Evolutionary conservation across 2,329 filamentous ascomycete species (phyloP), one percentile per base, ranked within the genome.

Genomic region (Arthrobotrys musiformis): DNA sequence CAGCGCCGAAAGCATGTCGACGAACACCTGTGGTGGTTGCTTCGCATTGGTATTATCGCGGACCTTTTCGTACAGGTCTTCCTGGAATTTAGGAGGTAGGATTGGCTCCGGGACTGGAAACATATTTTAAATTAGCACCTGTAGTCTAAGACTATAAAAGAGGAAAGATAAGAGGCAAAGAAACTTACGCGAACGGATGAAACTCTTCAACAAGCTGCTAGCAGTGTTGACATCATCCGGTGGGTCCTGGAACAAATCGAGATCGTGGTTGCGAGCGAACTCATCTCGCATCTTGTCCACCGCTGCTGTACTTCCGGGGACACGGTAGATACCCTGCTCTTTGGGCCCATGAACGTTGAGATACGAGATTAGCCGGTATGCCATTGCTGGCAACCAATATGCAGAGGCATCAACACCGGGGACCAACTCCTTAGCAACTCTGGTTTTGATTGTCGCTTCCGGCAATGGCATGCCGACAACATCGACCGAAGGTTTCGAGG

Each of bases 221-320:
- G 81, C 80, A 15, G 80, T 81, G 61, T 81, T 80, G 35, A 81
- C 78, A 68, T 81, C 80, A 75, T 81, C 79, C 2, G 80, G 80
- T 17, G 80, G 80, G 13, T 79, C 80, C 61, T 81, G 79, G 58
- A 81, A 81, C 52, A 81, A 68, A 79, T 81, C 80, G 33, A 81
- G 74, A 70, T 81, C 80, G 40, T 81, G 79, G 19, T 79, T 76
- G 19, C 78, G 79, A 33, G 79, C 78, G 26, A 81, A 81, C n/a
- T 81, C 79, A n/a, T 80, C 79, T 28, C 79, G 79, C 70, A 81
- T 56, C 40, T 81, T 80, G 54, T 81, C 80, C 17, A 81, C 80
- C 8, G 81, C 79, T 37, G 79, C 72, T 17, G 80, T 81, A 50
- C 80, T 81, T 54, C 80, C 80, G 7, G 80, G 76, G 46, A 81